These are phyloP conservation scores for Fusarium foetens DNA, from an alignment of 2,329 filamentous ascomycete species.

Conservation along the genomic window DNA sequence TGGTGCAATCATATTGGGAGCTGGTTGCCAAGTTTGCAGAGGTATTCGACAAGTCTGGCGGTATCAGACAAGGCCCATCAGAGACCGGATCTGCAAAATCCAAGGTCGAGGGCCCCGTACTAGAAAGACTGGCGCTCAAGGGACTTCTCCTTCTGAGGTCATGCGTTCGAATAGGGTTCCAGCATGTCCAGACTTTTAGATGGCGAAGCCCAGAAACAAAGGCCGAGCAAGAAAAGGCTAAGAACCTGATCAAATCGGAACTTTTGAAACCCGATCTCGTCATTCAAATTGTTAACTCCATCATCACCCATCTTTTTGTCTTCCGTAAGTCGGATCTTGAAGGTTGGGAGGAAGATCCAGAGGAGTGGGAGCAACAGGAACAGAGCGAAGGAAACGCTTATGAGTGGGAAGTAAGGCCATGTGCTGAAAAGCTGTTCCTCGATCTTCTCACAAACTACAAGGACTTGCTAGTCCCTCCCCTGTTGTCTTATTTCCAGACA, in stretches of 20 bases:
- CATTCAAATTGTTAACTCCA: conserved; percentile 81
- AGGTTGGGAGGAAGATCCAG: conserved; percentile 92
- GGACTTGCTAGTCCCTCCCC: conserved; percentile 77
- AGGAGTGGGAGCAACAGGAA: conserved; percentile 94
- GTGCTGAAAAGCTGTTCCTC: conserved; percentile 92
- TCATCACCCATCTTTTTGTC: conserved; percentile 89
- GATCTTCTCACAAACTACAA: conserved; percentile 93
- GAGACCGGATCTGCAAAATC: conserved; percentile 55
- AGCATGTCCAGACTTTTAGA: conserved; percentile 82
- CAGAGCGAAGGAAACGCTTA: conserved; percentile 86
- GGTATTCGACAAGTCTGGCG: conserved; percentile 71
- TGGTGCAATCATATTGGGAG: conserved; percentile 87
- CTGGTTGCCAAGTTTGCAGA: conserved; percentile 81
- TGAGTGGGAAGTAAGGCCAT: conserved; percentile 92
- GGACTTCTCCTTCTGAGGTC: conserved; percentile 84
- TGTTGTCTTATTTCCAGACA: conserved; percentile 84
- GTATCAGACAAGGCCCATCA: conserved; percentile 59
- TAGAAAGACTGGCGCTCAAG: conserved; percentile 84
- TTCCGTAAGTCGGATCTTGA: conserved; percentile 87
- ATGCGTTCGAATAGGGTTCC: conserved; percentile 87
- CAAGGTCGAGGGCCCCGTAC: conserved; percentile 69
- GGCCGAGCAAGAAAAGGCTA: conserved; percentile 77
- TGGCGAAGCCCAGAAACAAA: conserved; percentile 80
- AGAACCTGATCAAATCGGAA: conserved; percentile 74
- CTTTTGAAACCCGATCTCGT: conserved; percentile 83